Conservation (phyloP, 306 rosid genomes). For the Oxytropis ochrocephala region DNA sequence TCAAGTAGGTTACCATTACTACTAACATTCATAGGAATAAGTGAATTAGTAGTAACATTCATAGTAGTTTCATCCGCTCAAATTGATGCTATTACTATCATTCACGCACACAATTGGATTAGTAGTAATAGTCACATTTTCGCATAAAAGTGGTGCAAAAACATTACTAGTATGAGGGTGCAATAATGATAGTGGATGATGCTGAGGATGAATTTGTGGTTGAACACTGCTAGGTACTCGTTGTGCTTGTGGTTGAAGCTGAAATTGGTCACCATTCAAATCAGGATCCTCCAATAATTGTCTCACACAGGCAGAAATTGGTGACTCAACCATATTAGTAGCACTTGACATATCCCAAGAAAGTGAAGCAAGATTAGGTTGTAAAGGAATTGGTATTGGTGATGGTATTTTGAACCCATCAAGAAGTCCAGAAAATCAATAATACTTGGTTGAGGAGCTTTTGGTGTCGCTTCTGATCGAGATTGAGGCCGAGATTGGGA, state of each 20-base stretch:
- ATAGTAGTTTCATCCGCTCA: too few species aligned
- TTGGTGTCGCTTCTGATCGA: slow-evolving; percentile 15
- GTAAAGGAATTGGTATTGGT: too few species aligned
- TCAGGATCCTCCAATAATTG: slow-evolving; percentile 50
- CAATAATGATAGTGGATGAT: too few species aligned
- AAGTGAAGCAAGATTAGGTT: neutral
- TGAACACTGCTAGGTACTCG: slow-evolving; percentile 19
- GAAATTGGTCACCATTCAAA: slow-evolving; percentile 33
- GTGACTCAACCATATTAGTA: slow-evolving; percentile 55
- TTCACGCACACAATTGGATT: neutral
- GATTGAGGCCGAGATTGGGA: too few species aligned
- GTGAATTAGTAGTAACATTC: neutral
- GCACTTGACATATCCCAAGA: slow-evolving; percentile 33
- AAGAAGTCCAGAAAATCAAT: too few species aligned
- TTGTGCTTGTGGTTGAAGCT: slow-evolving; percentile 15
- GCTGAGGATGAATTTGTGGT: neutral
- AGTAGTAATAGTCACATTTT: too few species aligned
- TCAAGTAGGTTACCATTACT: slow-evolving; percentile 9
- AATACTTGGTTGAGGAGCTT: slow-evolving; percentile 27
- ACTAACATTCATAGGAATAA: neutral
- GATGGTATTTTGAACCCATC: too few species aligned
- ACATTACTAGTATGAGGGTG: neutral
- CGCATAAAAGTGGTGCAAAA: too few species aligned
- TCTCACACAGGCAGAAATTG: slow-evolving; percentile 69
- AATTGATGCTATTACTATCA: neutral